Conservation (phyloP, 108 stramenopile genomes). For the Nitzschia inconspicua region DNA sequence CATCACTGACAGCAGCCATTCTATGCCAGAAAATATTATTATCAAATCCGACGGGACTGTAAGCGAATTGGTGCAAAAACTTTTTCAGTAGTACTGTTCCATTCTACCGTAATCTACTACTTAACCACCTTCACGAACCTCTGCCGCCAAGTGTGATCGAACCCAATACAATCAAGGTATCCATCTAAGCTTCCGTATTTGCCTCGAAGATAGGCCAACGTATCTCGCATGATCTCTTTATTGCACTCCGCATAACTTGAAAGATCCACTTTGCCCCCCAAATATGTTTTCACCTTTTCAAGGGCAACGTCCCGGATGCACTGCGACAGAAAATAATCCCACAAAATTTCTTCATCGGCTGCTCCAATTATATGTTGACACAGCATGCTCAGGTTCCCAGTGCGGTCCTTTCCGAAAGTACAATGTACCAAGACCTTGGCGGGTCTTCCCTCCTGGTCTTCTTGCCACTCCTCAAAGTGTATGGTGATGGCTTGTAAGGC, state of each 20-base stretch:
- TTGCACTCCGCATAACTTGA: background rate
- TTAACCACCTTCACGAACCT: background rate
- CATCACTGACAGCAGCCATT: no score
- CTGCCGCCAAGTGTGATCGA: slow-evolving; percentile 11
- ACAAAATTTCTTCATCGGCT: slow-evolving; percentile 8
- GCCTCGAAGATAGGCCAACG: slow-evolving; percentile 6
- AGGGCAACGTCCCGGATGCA: background rate
- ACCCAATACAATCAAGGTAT: slow-evolving; percentile 18
- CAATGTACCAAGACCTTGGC: slow-evolving; percentile 22
- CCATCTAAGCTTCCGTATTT: slow-evolving; percentile 10
- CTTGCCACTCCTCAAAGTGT: no score
- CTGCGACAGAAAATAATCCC: slow-evolving; percentile 11
- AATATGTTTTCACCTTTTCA: background rate
- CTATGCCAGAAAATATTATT: no score
- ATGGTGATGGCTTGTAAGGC: no score
- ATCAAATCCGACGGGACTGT: no score
- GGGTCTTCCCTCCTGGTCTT: no score
- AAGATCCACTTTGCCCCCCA: background rate
- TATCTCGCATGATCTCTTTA: slow-evolving; percentile 13
- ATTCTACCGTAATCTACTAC: no score
- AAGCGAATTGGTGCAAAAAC: no score
- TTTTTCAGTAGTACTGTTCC: no score
- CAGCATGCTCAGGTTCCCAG: slow-evolving; percentile 19
- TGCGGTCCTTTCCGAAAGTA: slow-evolving; percentile 22
- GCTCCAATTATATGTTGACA: slow-evolving; percentile 13